Evolutionary conservation across 768 basidiomycete species (phyloP).

Genomic region (Pulveroboletus frians): DNA sequence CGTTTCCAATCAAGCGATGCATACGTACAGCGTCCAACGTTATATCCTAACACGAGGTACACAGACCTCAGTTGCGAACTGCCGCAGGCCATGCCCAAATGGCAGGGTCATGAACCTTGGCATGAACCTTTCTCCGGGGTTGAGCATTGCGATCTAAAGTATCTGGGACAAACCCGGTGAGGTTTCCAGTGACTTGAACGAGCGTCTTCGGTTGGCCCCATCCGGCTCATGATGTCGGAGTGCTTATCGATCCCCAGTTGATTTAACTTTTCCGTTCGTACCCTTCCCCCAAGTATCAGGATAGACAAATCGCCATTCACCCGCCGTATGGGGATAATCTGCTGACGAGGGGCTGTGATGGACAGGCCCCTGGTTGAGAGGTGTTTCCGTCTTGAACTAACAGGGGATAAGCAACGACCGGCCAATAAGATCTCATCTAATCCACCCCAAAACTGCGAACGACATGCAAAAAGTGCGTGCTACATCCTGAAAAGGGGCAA

Average conservation of each 20-base stretch:
- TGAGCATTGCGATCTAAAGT: background rate
- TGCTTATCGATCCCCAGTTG: background rate
- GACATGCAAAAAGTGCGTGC: background rate
- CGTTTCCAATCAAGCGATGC: background rate
- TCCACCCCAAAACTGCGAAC: background rate
- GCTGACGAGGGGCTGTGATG: background rate
- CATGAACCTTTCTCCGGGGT: background rate
- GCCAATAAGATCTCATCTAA: constrained; percentile 2
- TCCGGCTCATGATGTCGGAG: background rate
- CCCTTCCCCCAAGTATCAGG: background rate
- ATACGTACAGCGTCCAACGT: background rate
- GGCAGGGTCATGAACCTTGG: background rate
- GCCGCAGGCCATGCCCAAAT: background rate
- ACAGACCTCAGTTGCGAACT: background rate
- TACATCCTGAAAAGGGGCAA: background rate
- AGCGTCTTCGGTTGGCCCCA: background rate
- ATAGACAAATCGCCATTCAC: background rate
- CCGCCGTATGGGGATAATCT: constrained; percentile 1
- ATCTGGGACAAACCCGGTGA: background rate
- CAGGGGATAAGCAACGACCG: background rate
- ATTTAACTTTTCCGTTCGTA: no score
- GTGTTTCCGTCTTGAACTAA: background rate
- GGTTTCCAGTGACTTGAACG: background rate
- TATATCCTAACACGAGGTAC: constrained; percentile 12
- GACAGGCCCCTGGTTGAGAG: background rate